Base-by-base conservation (phyloP, 2,329 filamentous ascomycete species). In the Ascomycota sp. region DNA sequence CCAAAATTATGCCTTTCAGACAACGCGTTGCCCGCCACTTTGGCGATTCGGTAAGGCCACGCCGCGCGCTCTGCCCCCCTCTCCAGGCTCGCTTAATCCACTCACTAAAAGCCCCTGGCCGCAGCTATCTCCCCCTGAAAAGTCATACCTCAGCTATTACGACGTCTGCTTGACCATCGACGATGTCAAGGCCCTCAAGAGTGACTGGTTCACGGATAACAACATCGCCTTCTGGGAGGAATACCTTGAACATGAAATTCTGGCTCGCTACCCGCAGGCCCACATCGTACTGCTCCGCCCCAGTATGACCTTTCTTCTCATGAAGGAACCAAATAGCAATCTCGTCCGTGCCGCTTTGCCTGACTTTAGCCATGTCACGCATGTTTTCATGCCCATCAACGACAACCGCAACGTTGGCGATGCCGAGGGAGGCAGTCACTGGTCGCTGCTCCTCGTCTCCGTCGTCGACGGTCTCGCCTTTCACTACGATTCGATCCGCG, bases 151-250 rank as follows among this genome's bases (percentile, higher is more conserved):
- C 27, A 53, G 49, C 37, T 55, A 58, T 36, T 53, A 56, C 40
- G 55, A 56, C 35, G 49, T 53, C n/a, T 41, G 48, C 29, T 39
- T 95, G 41, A 93, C 80, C 30, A 70, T 75, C 48, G 81, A 89
- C 48, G 89, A 98, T 52, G 69, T 95, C 40, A 78, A 85, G 49
- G 75, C 77, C 11, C 68, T 98, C 34, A 82, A 79, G 54, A 65
- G 79, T 52, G 89, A 94, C 61, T 98, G 89, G 89, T 63, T 98
- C 30, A 94, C 86, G 26, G 89, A 98, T 51, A 94, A 93, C 58
- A 85, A 83, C 42, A 95, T 98, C 40, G 76, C 82, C 30, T 95
- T 98, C 50, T 98, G 89, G 86, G 80, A 95, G 65, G 86, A 95
- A 65, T 92, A 72, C 49, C 72, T 98, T 39, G 89, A 98, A 53